Conservation (phyloP, 2,329 filamentous ascomycete genomes). For the Calonectria ilicicola region DNA sequence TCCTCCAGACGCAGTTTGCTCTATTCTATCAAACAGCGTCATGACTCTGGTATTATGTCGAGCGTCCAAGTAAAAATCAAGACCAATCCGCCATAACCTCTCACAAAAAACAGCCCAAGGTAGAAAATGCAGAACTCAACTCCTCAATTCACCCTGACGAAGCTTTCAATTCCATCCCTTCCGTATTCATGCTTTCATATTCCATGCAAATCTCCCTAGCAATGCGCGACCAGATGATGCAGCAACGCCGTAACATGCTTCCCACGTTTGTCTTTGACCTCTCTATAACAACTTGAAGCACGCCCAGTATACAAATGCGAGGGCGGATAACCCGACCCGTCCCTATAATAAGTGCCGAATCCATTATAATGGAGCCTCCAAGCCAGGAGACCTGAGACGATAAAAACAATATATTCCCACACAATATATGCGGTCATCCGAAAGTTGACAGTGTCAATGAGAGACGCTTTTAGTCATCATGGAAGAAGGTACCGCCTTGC, state of each 20-base stretch:
- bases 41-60: conserved; percentile 36
- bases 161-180: conserved; percentile 38
- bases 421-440: conserved; percentile 18
- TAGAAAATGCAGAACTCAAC: conserved; percentile 42
- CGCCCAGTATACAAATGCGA: conserved; percentile 45
- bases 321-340: conserved; percentile 41
- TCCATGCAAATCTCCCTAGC: conserved; percentile 45
- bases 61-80: conserved; percentile 34
- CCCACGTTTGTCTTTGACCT: conserved; percentile 43
- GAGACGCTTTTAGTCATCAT: conserved; percentile 53
- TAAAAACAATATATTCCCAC: conserved; percentile 29
- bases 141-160: conserved; percentile 36
- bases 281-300: conserved; percentile 48
- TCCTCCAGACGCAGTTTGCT: conserved; percentile 26
- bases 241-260: conserved; percentile 53
- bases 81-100: conserved; percentile 32
- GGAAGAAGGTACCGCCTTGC: conserved; percentile 63
- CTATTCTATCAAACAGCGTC: conserved; percentile 36
- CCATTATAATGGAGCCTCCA: conserved; percentile 27
- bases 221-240: conserved; percentile 45
- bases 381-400: conserved; percentile 16
- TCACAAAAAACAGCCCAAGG: conserved; percentile 31
- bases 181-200: conserved; percentile 43
- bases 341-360: conserved; percentile 37
- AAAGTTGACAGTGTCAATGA: not conserved